A percentile compares a stretch with the other conserved stretches of the same genome.
Conservation (phyloP, 2,329 filamentous ascomycete species). For the Dissoconium aciculare region DNA sequence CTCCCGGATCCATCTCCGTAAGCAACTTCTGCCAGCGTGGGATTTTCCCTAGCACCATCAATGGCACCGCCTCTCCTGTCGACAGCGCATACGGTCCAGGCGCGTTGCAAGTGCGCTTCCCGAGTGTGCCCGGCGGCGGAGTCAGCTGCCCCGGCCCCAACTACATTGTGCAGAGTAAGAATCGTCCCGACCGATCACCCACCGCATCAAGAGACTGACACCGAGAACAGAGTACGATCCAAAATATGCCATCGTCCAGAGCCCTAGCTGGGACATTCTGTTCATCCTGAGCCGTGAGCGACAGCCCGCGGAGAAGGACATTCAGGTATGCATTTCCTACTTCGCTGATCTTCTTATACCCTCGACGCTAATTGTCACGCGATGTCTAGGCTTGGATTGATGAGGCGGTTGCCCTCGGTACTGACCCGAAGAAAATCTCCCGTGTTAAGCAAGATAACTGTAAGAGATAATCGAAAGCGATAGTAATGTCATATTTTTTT, state of each 20-base stretch:
- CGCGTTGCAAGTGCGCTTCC: constrained; percentile 11
- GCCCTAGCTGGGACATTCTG: constrained; percentile 12
- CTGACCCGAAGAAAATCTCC: no score
- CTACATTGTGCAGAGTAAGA: constrained; percentile 6
- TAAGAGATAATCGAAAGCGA: no score
- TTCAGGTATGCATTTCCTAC: no score
- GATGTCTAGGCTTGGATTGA: no score
- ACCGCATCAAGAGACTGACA: constrained; percentile 4
- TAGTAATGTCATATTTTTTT: no score
- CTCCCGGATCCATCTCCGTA: constrained; percentile 10
- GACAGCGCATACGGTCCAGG: constrained; percentile 9
- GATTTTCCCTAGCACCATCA: constrained; percentile 7
- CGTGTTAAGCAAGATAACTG: no score
- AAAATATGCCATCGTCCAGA: constrained; percentile 14
- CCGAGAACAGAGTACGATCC: constrained; percentile 5
- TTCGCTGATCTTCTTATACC: no score
- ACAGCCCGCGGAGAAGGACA: constrained; percentile 8
- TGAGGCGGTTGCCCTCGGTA: no score
- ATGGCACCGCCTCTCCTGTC: constrained; percentile 11
- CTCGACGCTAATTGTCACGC: no score
- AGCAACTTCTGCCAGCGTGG: constrained; percentile 10
- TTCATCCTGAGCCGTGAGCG: constrained; percentile 13
- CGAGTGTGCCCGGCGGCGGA: constrained; percentile 9
- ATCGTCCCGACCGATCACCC: constrained; percentile 2
- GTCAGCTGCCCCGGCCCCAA: constrained; percentile 14